Conservation (phyloP, 176 grass and related monocot genomes). For the Raddia guianensis region DNA sequence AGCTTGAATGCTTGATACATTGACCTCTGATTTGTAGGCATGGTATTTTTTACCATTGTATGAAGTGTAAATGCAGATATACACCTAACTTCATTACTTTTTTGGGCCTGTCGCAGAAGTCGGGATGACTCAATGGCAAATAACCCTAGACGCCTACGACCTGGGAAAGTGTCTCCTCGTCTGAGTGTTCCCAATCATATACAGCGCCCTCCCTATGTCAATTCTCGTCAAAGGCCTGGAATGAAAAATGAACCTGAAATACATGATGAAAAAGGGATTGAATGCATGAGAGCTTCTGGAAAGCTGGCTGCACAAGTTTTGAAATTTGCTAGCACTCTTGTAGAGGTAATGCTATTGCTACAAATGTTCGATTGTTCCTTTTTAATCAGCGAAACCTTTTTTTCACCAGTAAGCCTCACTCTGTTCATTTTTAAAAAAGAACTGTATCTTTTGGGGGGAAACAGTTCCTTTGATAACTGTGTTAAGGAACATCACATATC, state of each 20-base stretch:
- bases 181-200: slow-evolving; percentile 82
- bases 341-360: slow-evolving; percentile 70
- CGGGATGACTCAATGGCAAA: slow-evolving; percentile 50
- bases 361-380: slow-evolving; percentile 24
- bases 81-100: background rate
- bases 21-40: background rate
- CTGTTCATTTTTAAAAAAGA: background rate
- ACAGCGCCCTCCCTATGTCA: slow-evolving; percentile 73
- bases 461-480: background rate
- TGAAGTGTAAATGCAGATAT: slow-evolving; percentile 1
- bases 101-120: slow-evolving; percentile 50
- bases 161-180: slow-evolving; percentile 83
- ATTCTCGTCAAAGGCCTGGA: slow-evolving; percentile 58
- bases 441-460: background rate
- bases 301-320: slow-evolving; percentile 92
- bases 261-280: slow-evolving; percentile 83
- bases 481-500: slow-evolving; percentile 19
- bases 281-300: slow-evolving; percentile 89
- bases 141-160: slow-evolving; percentile 66
- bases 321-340: slow-evolving; percentile 77
- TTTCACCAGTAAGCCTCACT: slow-evolving; percentile 17
- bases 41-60: background rate
- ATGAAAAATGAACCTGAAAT: slow-evolving; percentile 69
- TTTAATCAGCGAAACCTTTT: slow-evolving; percentile 6
- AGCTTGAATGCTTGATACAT: background rate